These are phyloP conservation scores for Syzygium oleosum DNA, from an alignment of 345 rosid species.

Conservation along the genomic window DNA sequence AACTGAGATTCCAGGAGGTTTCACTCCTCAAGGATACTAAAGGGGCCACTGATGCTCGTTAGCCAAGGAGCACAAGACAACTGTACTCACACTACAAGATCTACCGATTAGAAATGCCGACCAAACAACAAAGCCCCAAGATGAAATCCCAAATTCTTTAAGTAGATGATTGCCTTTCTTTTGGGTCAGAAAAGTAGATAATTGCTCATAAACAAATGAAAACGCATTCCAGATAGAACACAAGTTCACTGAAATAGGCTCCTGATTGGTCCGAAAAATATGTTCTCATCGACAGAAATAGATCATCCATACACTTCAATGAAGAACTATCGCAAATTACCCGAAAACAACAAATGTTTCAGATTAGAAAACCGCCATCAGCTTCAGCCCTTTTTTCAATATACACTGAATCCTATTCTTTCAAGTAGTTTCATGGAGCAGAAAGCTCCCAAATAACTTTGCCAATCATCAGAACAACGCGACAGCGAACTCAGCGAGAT, in stretches of 20 bases:
- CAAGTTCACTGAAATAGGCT: neutral
- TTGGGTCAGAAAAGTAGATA: neutral
- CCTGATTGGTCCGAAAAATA: neutral
- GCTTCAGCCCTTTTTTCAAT: neutral
- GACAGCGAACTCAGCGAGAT: neutral
- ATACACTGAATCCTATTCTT: neutral
- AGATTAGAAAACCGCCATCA: neutral
- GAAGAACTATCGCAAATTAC: neutral
- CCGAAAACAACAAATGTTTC: neutral
- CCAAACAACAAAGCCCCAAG: neutral
- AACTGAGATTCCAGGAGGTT: neutral
- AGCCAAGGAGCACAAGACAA: neutral
- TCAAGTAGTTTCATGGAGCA: neutral
- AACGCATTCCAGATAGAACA: rapidly evolving
- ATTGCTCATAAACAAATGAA: neutral
- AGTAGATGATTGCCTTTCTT: neutral
- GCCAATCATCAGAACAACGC: neutral
- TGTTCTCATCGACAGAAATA: neutral
- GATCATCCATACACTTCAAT: neutral
- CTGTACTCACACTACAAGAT: neutral
- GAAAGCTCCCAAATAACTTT: no score
- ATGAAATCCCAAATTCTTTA: neutral
- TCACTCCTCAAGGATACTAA: neutral
- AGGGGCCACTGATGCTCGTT: neutral
- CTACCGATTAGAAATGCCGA: neutral